Evolutionary conservation across 768 basidiomycete genomes (phyloP), one percentile per base, ranked within the genome.

Genomic region (Chalciporus pseudorubinellus): DNA sequence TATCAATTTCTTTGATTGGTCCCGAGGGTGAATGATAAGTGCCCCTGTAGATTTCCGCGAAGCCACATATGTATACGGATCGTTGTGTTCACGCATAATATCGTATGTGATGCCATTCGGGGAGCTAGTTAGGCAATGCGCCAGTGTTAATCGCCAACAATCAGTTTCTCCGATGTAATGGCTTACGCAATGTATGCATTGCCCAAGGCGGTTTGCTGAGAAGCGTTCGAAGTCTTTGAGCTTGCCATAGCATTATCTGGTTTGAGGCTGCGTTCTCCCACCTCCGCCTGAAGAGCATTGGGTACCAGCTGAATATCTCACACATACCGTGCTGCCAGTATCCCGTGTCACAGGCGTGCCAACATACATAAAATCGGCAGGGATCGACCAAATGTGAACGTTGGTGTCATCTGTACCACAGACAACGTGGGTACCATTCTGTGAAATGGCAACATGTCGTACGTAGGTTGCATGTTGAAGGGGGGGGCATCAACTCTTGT

Each of bases 11-110:
- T 19, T 21, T 36, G 3, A 40, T n/a, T 5, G 56, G 13, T 19
- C 53, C 41, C 47, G 38, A 26, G 41, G 28, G 36, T 20, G n/a
- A 44, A 21, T 58, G 44, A 13, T 58, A 51, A 44, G 49, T 48
- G 18, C 56, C 57, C 22, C 29, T 53, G 28, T 59, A 59, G 14
- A 59, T 59, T 39, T 59, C 57, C 20, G 57, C 57, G 20, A 47
- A 59, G 9, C 57, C 57, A 21, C 57, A 2, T 51, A 58, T 26
- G 57, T 48, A 16, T 53, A 45, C 9, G 57, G 57, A 31, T 58
- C 57, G 6, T 24, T 45, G 7, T 51, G 21, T 6, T 53, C 56
- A 19, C 57, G 57, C 36, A 19, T 44, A 20, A 58, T 31, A 18
- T 46, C 36, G 18, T 1, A 19, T 13, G 56, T 58, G 13, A 58